These are phyloP conservation scores for Pichia sp. DNA, from an alignment of 1,139 yeast genomes.

Conservation along the genomic window DNA sequence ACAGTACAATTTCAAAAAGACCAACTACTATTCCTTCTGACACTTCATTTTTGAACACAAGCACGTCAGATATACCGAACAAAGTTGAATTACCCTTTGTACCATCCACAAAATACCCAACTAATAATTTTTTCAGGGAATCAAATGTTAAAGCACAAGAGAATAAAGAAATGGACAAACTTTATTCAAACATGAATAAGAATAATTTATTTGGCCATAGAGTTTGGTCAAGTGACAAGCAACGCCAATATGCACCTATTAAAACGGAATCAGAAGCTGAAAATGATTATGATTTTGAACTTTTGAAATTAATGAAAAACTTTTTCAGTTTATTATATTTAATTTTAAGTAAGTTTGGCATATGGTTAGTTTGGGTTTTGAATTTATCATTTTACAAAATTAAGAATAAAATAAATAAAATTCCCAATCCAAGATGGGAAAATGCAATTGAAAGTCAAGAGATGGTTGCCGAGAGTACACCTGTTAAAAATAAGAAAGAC, in stretches of 20 bases:
- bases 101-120: conserved; percentile 5
- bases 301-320: conserved; percentile 20
- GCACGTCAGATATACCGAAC: neutral
- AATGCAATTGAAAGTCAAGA: neutral
- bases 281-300: conserved; percentile 20
- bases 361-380: conserved; percentile 23
- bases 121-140: conserved; percentile 2
- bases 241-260: neutral
- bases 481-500: conserved; percentile 3
- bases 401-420: conserved; percentile 13
- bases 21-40: neutral
- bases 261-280: neutral
- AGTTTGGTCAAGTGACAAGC: conserved; percentile 6
- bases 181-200: neutral
- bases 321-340: conserved; percentile 16
- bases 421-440: conserved; percentile 22
- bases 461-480: conserved; percentile 18
- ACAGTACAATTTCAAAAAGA: neutral
- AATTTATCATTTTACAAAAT: conserved; percentile 15
- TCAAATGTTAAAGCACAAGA: neutral
- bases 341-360: conserved; percentile 18
- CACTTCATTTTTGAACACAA: conserved; percentile 1
- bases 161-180: neutral
- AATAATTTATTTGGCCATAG: conserved; percentile 10
- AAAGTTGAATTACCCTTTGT: conserved; percentile 12